Base-by-base conservation (phyloP, 768 basidiomycete genomes). In the Tephrocybe sp. region DNA sequence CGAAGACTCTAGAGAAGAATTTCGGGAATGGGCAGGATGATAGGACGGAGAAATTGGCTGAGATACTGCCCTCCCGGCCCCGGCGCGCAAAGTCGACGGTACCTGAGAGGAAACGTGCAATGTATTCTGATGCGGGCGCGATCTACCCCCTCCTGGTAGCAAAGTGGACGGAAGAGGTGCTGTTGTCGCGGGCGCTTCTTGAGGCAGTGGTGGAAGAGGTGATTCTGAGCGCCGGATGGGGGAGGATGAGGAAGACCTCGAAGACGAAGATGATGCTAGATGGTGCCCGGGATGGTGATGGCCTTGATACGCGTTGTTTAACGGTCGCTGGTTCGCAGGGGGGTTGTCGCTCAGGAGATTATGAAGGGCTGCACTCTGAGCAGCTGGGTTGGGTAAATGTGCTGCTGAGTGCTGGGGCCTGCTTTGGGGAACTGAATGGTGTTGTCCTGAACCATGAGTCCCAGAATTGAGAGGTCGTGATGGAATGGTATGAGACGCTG, bases 31-130 rank as follows among this genome's bases (percentile, higher is more conserved):
- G 44, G 39, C 11, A 42, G 55, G 24, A 27, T 24, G 15, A 31
- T 52, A 23, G 12, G 41, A 27, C 19, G 41, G 36, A 34, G 48
- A 29, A 42, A 13, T 30, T 3, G 53, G 42, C 13, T 42, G 45
- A 9, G 53, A 52, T 7, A 45, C 47, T 9, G 16, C 38, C 15
- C 53, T 42, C 49, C 55, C 50, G 37, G 55, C 29, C 9, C 62
- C 63, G 24, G 78, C 71, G 29, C 74, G 75, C n/a, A 80, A 68
- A 25, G 71, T 63, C 1, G 68, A 59, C 8, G 80, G 77, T 11
- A 74, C 52, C 30, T 60, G 58, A 31, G 58, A 41, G 19, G 61
- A 27, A 6, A 46, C 54, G 13, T 53, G 44, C 11, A 49, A 36
- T 33, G 51, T 18, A 11, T 47, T 49, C 53, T 53, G 59, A 53